phyloP scores from a whole-genome alignment of 169 alveolate species.

The Plasmodium vivax region DNA sequence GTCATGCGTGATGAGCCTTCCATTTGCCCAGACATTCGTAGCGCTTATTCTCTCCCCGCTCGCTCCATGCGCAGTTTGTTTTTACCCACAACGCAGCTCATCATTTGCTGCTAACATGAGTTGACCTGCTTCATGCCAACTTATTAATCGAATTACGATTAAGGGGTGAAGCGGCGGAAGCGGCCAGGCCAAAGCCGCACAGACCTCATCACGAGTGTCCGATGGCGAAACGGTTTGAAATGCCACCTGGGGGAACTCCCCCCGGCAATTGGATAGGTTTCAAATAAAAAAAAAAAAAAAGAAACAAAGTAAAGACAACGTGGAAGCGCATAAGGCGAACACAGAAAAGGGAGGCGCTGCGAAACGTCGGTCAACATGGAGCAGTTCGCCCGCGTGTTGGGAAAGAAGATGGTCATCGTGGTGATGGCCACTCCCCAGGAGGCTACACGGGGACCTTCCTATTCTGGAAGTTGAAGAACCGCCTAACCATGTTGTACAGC shows the following conservation, averaged over 20 bases:
- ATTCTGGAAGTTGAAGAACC: conserved; percentile 49
- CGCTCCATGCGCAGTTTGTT: background rate
- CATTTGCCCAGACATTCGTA: background rate
- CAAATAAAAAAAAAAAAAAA: background rate
- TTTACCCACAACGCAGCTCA: background rate
- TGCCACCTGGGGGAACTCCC: background rate
- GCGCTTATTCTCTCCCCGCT: background rate
- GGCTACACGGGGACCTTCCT: conserved; percentile 32
- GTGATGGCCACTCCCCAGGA: background rate
- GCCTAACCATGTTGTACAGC: conserved; percentile 48
- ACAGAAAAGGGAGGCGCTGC: background rate
- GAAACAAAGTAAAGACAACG: background rate
- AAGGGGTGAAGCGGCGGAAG: background rate
- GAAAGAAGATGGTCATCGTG: background rate
- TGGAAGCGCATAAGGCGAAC: background rate
- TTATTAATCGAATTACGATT: background rate
- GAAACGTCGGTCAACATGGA: background rate
- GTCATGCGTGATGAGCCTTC: background rate
- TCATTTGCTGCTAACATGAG: background rate
- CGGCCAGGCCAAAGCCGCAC: too few relatives aligned
- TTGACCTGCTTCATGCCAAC: background rate
- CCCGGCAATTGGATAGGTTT: background rate
- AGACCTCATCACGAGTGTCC: too few relatives aligned
- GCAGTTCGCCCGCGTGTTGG: background rate
- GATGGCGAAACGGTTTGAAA: background rate